These are phyloP conservation scores for Peziza echinospora DNA, from an alignment of 495 filamentous ascomycete genomes.

Conservation along the genomic window DNA sequence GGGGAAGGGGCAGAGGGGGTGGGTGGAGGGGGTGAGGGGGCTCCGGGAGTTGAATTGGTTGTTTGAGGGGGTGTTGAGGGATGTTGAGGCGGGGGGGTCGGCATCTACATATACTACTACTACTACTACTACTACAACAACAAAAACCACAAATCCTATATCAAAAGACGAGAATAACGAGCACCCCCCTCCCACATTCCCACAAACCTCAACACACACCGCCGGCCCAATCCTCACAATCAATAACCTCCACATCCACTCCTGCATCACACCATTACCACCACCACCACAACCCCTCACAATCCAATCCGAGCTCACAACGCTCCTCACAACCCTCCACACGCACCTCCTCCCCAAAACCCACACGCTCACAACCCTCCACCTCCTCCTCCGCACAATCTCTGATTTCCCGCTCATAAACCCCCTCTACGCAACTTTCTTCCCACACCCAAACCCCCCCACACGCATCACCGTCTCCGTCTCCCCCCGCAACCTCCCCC, in stretches of 20 bases:
- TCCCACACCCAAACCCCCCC: slow-evolving; percentile 59
- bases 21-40: slow-evolving; percentile 29
- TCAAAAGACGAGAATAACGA: neutral
- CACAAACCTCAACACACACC: neutral
- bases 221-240: neutral
- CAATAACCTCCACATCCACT: no score
- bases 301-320: neutral
- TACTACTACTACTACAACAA: no score
- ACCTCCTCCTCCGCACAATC: slow-evolving; percentile 40
- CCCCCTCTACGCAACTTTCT: slow-evolving; percentile 43
- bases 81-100: neutral
- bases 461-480: slow-evolving; percentile 65
- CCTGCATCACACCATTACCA: neutral
- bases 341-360: neutral
- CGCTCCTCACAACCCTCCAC: neutral
- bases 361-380: slow-evolving; percentile 30
- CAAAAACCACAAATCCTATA: no score
- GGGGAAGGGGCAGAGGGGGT: slow-evolving; percentile 16
- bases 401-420: slow-evolving; percentile 76
- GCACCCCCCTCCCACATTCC: neutral
- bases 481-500: slow-evolving; percentile 35
- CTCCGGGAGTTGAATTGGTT: slow-evolving; percentile 27
- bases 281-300: neutral
- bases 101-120: no score
- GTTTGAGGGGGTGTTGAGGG: slow-evolving; percentile 11